These are phyloP conservation scores for Candolleomyces efflorescens DNA, from an alignment of 768 basidiomycete species.

Conservation along the genomic window DNA sequence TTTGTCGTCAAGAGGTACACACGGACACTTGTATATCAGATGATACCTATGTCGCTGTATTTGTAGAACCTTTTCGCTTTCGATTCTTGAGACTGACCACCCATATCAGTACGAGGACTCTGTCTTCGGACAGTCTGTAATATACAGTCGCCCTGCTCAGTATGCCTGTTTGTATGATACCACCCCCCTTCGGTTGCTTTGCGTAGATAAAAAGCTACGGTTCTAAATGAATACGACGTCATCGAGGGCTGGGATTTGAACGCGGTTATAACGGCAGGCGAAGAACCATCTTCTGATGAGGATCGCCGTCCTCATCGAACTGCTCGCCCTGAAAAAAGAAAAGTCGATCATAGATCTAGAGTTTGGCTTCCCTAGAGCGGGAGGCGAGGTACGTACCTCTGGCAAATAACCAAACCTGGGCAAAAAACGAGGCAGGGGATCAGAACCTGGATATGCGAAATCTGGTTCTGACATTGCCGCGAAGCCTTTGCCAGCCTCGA, in stretches of 20 bases:
- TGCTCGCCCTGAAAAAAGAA: conserved; percentile 49
- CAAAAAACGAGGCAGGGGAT: conserved; percentile 17
- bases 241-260: conserved; percentile 5
- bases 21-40: conserved; percentile 10
- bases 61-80: conserved; percentile 11
- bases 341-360: conserved; percentile 22
- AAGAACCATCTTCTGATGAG: conserved; percentile 80
- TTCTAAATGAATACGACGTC: conserved; percentile 5
- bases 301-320: conserved; percentile 81
- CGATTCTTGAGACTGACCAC: not conserved
- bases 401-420: conserved; percentile 64
- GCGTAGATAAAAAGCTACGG: not conserved
- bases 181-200: not conserved
- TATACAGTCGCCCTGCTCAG: not conserved
- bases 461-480: conserved; percentile 7
- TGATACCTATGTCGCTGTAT: conserved; percentile 13
- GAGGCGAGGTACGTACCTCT: conserved; percentile 45
- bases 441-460: conserved; percentile 8
- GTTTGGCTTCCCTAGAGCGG: conserved; percentile 13
- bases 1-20: not conserved
- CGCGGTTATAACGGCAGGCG: conserved; percentile 34
- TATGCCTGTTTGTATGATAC: not conserved
- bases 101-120: conserved; percentile 8
- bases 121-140: conserved; percentile 9
- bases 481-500: conserved; percentile 8